phyloP scores from a whole-genome alignment of 1,139 yeast genomes.

The Candida mesenterica region DNA sequence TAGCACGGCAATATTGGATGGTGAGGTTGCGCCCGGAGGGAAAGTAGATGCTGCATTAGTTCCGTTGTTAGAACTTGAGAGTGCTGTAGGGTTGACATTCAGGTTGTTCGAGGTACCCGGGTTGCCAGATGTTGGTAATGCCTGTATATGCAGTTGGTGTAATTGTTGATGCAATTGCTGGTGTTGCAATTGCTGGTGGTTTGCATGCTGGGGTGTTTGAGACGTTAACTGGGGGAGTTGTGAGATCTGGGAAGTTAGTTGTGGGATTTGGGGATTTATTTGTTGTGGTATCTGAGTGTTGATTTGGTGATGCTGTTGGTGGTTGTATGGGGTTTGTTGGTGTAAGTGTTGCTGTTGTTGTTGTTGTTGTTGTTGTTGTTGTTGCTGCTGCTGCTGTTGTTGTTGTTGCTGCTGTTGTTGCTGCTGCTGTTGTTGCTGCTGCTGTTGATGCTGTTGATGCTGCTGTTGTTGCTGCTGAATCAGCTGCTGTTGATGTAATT shows the following conservation, averaged over 20 bases:
- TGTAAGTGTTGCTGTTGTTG: slow-evolving; percentile 4
- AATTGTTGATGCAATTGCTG: slow-evolving; percentile 12
- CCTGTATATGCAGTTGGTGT: slow-evolving; percentile 7
- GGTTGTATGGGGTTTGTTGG: slow-evolving; percentile 5
- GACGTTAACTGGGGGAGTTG: too few species aligned
- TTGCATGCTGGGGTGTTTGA: slow-evolving; percentile 3
- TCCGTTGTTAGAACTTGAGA: slow-evolving; percentile 4
- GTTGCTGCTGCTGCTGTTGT: background rate
- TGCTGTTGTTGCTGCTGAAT: slow-evolving; percentile 5
- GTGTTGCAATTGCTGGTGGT: slow-evolving; percentile 10
- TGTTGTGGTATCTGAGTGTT: slow-evolving; percentile 8
- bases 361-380: background rate
- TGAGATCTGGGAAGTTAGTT: background rate
- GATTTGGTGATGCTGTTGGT: slow-evolving; percentile 7
- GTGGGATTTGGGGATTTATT: slow-evolving; percentile 1
- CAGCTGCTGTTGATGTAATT: slow-evolving; percentile 5
- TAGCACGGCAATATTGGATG: slow-evolving; percentile 20
- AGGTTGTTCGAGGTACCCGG: slow-evolving; percentile 2
- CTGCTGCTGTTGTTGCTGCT: slow-evolving; percentile 5
- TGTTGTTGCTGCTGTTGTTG: slow-evolving; percentile 4
- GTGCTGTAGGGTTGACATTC: slow-evolving; percentile 6
- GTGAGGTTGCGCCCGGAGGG: slow-evolving; percentile 7
- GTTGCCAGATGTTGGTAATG: slow-evolving; percentile 3
- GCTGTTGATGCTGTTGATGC: slow-evolving; percentile 3
- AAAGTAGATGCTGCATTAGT: slow-evolving; percentile 9